Base-by-base conservation (phyloP, 805 yeast genomes). In the Wickerhamomyces bisporus region DNA sequence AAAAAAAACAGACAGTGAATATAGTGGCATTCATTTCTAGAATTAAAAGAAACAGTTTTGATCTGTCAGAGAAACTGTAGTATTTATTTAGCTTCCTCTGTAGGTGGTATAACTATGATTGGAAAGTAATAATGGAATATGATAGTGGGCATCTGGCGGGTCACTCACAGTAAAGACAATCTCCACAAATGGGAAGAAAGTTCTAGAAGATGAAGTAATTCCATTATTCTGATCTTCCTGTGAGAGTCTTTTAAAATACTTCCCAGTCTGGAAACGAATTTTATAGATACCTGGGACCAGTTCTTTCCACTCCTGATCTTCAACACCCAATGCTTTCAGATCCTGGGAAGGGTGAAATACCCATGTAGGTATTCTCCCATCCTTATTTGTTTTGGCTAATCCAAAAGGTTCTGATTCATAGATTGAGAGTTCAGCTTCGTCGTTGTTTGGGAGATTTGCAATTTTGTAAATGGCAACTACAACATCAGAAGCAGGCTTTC, bases 41-140 rank as follows among this genome's bases (percentile, higher is more conserved):
- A n/a, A n/a, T n/a, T n/a, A n/a, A n/a, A n/a, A n/a, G n/a, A n/a
- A n/a, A n/a, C n/a, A n/a, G n/a, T n/a, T n/a, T n/a, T n/a, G n/a
- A n/a, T n/a, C n/a, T n/a, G n/a, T n/a, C n/a, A n/a, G n/a, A n/a
- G n/a, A n/a, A n/a, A n/a, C n/a, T n/a, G n/a, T n/a, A n/a, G n/a
- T n/a, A n/a, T n/a, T n/a, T n/a, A n/a, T n/a, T n/a, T n/a, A 48
- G 26, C 53, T 47, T 2, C 98, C 98, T 40, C 97, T 73, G 64
- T 89, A 89, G 0, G 97, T 89, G 6, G 95, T 77, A 64, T 88
- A 89, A 25, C 95, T 82, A 62, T 82, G 86, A 55, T 86, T 86
- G 31, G 95, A 79, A 41, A 89, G 65, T 38, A 89, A 70, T 44
- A 89, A 64, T 0, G 98, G 98, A 38, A 89, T 82, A 57, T 89